Evolutionary conservation across 78 protist species (phyloP), one percentile per base, ranked within the genome.

Genomic region (Pigoraptor vietnamica): DNA sequence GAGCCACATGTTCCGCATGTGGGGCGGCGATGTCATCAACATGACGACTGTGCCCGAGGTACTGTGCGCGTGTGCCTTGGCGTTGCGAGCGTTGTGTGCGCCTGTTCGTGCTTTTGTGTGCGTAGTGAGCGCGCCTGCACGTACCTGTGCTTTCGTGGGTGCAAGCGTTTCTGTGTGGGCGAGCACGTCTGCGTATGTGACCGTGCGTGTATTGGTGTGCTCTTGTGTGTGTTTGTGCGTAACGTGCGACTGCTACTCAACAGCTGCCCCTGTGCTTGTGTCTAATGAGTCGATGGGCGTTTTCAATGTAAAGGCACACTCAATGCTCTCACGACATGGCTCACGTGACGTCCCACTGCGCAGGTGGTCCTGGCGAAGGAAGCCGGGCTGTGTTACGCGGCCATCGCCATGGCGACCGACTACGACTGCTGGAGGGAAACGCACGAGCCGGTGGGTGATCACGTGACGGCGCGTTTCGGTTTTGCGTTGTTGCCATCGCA

Each of bases 331-430:
- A n/a, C n/a, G n/a, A n/a, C n/a, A n/a, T n/a, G n/a, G n/a, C n/a
- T n/a, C n/a, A n/a, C n/a, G n/a, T n/a, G n/a, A n/a, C n/a, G n/a
- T n/a, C n/a, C 88, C 14, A 2, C 29, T 24, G 6, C 40, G 24
- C 83, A 94, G 94, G 94, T 94, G 34, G 89, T 29, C n/a, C 92
- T 95, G 29, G 96, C 93, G 29, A 24, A 32, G 35, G 96, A 95
- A 84, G 94, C 94, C 39, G 96, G 93, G 32, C 40, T 95, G 1
- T 33, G 40, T 37, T 93, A 92, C 87, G 91, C 93, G 39, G 10
- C 67, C 87, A 21, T 95, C 55, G 96, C 93, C 40, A 21, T 94
- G 89, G 93, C 91, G 32, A 95, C 96, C 37, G 96, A 95, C 91
- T 93, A 91, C 40, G 96, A 95, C 90, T 92, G 93, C 40, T 95